Percentiles rank a stretch among this genome's conserved stretches.
These are phyloP conservation scores for Desmodesmus armatus DNA, from an alignment of 139 green algal genomes.

Conservation along the genomic window DNA sequence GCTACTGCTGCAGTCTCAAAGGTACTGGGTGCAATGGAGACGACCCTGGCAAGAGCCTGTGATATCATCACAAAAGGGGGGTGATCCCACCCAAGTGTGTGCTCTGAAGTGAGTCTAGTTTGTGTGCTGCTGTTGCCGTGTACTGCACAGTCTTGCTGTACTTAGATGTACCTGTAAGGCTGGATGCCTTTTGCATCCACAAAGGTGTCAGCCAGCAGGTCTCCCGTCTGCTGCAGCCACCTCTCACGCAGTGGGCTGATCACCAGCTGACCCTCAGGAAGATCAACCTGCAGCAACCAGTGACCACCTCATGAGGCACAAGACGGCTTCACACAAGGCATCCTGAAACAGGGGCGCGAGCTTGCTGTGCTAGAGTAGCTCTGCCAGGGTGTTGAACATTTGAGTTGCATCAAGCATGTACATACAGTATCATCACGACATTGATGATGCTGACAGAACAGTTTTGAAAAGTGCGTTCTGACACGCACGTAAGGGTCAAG, in stretches of 20 bases:
- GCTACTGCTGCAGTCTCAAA: not conserved
- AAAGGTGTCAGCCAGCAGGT: constrained; percentile 72
- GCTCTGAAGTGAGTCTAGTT: not conserved
- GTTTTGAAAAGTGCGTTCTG: no score
- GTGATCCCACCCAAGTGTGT: not conserved
- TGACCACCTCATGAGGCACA: no score
- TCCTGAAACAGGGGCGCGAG: no score
- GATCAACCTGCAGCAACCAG: constrained; percentile 27
- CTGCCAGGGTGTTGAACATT: no score
- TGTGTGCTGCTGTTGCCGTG: not conserved
- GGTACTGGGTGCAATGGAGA: not conserved
- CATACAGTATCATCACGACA: no score
- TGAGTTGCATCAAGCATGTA: no score
- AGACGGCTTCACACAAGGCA: no score
- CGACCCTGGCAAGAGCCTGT: not conserved
- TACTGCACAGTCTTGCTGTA: not conserved
- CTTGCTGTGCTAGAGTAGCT: no score
- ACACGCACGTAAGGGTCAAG: no score
- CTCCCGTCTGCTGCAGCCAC: constrained; percentile 46
- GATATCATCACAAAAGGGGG: no score
- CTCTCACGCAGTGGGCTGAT: constrained; percentile 49
- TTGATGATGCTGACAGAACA: no score
- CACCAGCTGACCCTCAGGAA: constrained; percentile 41
- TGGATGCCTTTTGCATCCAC: constrained; percentile 56
- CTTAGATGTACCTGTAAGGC: constrained; percentile 50